Evolutionary conservation across 116 monocot species (phyloP).

Genomic region (Thalassia testudinum): DNA sequence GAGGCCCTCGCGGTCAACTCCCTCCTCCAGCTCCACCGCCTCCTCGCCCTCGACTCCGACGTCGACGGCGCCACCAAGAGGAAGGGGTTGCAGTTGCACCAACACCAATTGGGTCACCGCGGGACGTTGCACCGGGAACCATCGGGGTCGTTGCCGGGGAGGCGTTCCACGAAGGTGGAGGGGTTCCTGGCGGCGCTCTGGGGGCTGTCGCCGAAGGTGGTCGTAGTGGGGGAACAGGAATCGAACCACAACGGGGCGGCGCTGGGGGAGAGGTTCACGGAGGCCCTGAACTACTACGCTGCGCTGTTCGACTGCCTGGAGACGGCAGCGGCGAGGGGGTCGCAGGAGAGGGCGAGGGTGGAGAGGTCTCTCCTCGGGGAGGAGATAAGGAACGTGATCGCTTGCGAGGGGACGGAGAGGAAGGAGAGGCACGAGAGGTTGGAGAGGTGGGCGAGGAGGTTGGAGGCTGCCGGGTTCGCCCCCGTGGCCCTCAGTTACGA

Average conservation of each 20-base stretch:
- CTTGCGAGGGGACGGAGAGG: conserved; percentile 52
- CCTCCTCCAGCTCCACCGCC: conserved; percentile 41
- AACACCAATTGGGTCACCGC: neutral
- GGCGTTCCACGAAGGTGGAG: conserved; percentile 26
- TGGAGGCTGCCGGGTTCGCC: conserved; percentile 36
- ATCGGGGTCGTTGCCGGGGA: conserved; percentile 8
- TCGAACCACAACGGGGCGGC: conserved; percentile 42
- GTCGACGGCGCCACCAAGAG: neutral
- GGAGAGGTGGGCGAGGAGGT: conserved; percentile 31
- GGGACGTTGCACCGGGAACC: neutral
- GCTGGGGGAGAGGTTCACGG: conserved; percentile 46
- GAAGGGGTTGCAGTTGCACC: neutral
- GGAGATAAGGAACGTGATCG: conserved; percentile 54
- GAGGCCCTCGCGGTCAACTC: conserved; percentile 68
- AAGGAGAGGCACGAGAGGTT: conserved; percentile 57
- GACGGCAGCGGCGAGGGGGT: conserved; percentile 19
- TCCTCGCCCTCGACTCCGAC: conserved; percentile 25
- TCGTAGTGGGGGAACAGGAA: conserved; percentile 56
- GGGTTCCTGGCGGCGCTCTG: conserved; percentile 28
- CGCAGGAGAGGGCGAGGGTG: conserved; percentile 29
- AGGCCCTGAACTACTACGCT: conserved; percentile 71
- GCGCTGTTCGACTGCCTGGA: conserved; percentile 69
- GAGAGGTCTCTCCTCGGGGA: conserved; percentile 50
- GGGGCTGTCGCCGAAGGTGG: conserved; percentile 48
- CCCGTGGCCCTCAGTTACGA: conserved; percentile 27